These are phyloP conservation scores for Orbilia ellipsospora DNA, from an alignment of 2,329 filamentous ascomycete genomes.

Conservation along the genomic window DNA sequence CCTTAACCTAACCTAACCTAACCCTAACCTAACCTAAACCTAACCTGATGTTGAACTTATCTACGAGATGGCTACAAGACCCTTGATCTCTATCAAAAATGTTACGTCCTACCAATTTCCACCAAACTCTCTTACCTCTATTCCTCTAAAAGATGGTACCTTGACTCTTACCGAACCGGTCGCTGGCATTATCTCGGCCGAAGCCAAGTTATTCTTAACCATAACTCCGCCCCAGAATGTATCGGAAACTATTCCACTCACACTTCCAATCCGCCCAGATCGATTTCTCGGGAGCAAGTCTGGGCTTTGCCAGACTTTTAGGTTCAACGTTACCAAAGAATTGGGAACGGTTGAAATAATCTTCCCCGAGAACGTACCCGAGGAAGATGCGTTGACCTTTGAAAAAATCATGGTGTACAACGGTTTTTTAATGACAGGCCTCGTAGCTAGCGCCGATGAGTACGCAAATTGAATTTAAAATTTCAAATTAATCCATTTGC, in stretches of 20 bases:
- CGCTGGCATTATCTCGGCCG: too few species aligned
- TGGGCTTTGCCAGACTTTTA: conserved; percentile 31
- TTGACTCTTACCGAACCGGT: neutral
- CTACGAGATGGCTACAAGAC: neutral
- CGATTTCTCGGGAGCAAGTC: conserved; percentile 35
- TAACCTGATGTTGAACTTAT: too few species aligned
- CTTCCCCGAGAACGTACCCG: conserved; percentile 52
- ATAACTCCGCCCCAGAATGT: neutral
- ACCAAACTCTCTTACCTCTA: neutral
- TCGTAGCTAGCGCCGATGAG: conserved; percentile 56
- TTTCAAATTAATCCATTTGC: neutral
- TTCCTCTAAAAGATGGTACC: neutral
- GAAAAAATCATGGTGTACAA: conserved; percentile 54
- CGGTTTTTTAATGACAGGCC: conserved; percentile 53
- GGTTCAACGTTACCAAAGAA: conserved; percentile 30
- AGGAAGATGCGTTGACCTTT: conserved; percentile 51
- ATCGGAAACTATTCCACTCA: conserved; percentile 9
- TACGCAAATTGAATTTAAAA: conserved; percentile 2
- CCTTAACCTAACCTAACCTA: too few species aligned
- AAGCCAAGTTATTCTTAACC: neutral
- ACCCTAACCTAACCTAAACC: too few species aligned
- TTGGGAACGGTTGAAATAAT: conserved; percentile 50
- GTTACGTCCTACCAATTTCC: neutral
- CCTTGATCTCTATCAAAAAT: neutral
- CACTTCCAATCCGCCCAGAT: conserved; percentile 26